Evolutionary conservation across 148 eudicot species (phyloP).

Genomic region (Camellia sinensis): DNA sequence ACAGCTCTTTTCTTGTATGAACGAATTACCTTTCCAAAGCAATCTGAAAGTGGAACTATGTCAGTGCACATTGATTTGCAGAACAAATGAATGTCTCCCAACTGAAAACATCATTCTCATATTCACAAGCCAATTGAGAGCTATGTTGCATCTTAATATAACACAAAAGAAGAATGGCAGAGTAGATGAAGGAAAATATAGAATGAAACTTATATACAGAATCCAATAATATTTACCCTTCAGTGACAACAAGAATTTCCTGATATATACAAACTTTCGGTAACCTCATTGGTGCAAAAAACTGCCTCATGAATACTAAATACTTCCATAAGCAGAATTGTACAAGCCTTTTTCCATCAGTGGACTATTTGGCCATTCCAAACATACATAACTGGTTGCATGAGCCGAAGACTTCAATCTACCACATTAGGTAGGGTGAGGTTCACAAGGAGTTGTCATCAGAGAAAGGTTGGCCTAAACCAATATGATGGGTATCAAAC

Average conservation of each 20-base stretch:
- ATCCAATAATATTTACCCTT: background rate
- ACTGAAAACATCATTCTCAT: background rate
- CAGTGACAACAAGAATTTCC: background rate
- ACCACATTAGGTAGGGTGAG: too few relatives aligned
- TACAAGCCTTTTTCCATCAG: background rate
- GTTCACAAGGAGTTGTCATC: too few relatives aligned
- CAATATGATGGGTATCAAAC: too few relatives aligned
- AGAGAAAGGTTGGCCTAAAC: too few relatives aligned
- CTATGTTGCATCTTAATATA: background rate
- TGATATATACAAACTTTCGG: background rate
- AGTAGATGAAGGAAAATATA: constrained; percentile 6
- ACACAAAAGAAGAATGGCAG: background rate
- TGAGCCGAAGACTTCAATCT: too few relatives aligned
- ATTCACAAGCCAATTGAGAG: background rate
- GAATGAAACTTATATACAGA: background rate
- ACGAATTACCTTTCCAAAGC: constrained; percentile 95
- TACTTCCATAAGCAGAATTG: background rate
- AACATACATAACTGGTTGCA: background rate
- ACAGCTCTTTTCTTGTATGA: constrained; percentile 95
- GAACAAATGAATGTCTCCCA: background rate
- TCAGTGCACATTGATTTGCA: constrained; percentile 15
- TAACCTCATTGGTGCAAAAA: background rate
- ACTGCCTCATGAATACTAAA: background rate
- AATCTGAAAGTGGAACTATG: constrained; percentile 44
- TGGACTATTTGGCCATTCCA: background rate